Evolutionary conservation across 352 stramenopile species (phyloP).

Genomic region (Pythium dissotocum): DNA sequence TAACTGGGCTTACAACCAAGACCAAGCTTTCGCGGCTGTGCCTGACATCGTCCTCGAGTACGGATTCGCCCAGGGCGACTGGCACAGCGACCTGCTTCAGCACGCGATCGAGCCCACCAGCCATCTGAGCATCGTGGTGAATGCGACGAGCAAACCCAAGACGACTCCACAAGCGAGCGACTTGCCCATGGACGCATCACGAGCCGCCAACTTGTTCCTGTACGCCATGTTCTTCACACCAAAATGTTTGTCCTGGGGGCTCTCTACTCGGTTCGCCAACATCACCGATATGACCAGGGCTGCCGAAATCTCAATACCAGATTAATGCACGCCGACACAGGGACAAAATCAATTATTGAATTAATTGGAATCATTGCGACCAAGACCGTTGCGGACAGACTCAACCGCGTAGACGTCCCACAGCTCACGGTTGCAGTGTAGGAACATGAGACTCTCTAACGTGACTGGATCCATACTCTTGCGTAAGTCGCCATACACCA

Average conservation of each 20-base stretch:
- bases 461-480: slow-evolving; percentile 13
- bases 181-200: neutral
- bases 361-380: neutral
- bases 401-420: neutral
- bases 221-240: neutral
- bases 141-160: neutral
- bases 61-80: neutral
- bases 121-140: neutral
- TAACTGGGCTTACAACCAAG: slow-evolving; percentile 1
- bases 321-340: neutral
- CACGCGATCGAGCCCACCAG: neutral
- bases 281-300: neutral
- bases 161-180: neutral
- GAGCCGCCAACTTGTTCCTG: neutral
- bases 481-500: slow-evolving; percentile 20
- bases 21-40: neutral
- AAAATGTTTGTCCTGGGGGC: neutral
- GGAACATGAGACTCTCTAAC: slow-evolving; percentile 7
- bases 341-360: neutral
- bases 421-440: neutral
- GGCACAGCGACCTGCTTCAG: neutral
- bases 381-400: neutral
- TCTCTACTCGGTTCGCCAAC: neutral
- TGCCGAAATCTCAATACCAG: neutral
- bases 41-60: neutral